Base-by-base conservation (phyloP, 192 early-diverging fungal species). In the Coemansia asiatica region DNA sequence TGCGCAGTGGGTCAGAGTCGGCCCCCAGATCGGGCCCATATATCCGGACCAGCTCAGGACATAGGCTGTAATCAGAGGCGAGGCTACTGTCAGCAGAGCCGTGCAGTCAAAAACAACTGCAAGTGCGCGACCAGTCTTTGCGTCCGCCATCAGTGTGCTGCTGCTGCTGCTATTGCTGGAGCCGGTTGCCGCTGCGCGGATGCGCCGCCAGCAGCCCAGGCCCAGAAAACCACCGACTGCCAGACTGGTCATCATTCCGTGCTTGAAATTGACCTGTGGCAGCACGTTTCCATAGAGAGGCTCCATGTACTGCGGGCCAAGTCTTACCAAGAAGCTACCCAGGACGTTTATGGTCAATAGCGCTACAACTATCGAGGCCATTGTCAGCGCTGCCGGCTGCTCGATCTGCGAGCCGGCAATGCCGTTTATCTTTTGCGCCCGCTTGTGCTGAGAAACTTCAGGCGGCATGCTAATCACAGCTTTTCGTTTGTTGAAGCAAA, bases 271-370 rank as follows among this genome's bases (percentile, higher is more conserved):
- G 9, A 82, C 49, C 53, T 76, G 62, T 7, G 88, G 71, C 58
- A 90, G 84, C 19, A 90, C 83, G 69, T 86, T 88, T 29, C 89
- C 87, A 51, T 89, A 90, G 25, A 89, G 53, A 0, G 89, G 88
- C 58, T 90, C 89, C 63, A 89, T 63, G 69, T 85, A 85, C 58
- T 79, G 79, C 5, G 88, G 86, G 8, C 81, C 72, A 16, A 86
- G 69, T 2, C 79, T 69, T 15, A 83, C 74, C 38, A 85, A 47
- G 36, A 81, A 62, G 23, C 64, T 54, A 13, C 63, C 26, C 15
- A 79, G 59, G 33, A 78, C 71, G 48, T 16, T 64, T 26, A 59
- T 74, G 28, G 72, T 62, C 54, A 29, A 36, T 18, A 74, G 59
- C 33, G 38, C 57, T n/a, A 75, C 67, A 31, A 55, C 27, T 10